These are phyloP conservation scores for Penicillium parvum DNA, from an alignment of 495 filamentous ascomycete genomes.

Conservation along the genomic window DNA sequence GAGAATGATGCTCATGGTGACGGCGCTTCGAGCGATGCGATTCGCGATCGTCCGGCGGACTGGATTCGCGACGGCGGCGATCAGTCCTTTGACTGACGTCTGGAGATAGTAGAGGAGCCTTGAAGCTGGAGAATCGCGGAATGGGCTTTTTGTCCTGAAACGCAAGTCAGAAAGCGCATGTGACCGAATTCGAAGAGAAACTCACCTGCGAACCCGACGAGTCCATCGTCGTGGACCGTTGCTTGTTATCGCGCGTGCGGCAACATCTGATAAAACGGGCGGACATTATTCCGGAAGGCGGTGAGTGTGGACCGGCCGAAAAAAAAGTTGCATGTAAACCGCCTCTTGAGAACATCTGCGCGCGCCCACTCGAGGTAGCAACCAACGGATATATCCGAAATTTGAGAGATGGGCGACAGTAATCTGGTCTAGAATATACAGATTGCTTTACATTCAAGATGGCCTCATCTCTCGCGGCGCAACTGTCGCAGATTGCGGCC, in stretches of 20 bases:
- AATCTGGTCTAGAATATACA: constrained; percentile 3
- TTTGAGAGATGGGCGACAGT: constrained; percentile 13
- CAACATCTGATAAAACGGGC: not conserved
- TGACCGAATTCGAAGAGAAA: not conserved
- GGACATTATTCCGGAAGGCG: constrained; percentile 15
- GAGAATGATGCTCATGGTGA: constrained; percentile 21
- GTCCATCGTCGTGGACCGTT: constrained; percentile 32
- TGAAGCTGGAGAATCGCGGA: constrained; percentile 69
- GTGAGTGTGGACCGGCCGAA: constrained; percentile 15
- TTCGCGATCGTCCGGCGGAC: constrained; percentile 17
- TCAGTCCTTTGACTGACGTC: constrained; percentile 7
- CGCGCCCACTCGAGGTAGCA: not conserved
- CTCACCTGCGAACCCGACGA: constrained; percentile 34
- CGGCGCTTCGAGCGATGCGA: constrained; percentile 24
- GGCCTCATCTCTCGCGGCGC: constrained; percentile 72
- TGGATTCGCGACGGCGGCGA: constrained; percentile 16
- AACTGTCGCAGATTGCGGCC: constrained; percentile 74
- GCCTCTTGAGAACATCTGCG: constrained; percentile 7
- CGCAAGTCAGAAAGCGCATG: not conserved
- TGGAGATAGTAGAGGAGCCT: constrained; percentile 39
- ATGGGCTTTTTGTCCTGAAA: constrained; percentile 41
- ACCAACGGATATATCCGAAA: not conserved
- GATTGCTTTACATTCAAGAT: constrained; percentile 40
- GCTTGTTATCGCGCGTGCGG: constrained; percentile 11
- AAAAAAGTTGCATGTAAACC: constrained; percentile 32